Conservation (phyloP, 2,329 filamentous ascomycete genomes). For the Clarireedia sp. region DNA sequence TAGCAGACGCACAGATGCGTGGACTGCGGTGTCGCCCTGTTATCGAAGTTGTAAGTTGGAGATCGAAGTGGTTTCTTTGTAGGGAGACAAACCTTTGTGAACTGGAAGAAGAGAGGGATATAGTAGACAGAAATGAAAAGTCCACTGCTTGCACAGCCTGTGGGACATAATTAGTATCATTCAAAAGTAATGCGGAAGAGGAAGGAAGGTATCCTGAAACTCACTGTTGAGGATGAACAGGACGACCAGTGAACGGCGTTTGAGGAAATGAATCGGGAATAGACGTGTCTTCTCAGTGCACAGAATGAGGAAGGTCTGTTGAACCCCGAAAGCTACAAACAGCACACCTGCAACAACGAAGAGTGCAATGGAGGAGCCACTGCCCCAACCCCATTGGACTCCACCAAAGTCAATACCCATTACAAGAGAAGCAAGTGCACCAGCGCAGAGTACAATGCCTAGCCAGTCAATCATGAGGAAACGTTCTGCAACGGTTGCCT, state of each 20-base stretch:
- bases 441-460: conserved; percentile 20
- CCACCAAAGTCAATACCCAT: conserved; percentile 1
- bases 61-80: not conserved
- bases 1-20: conserved; percentile 28
- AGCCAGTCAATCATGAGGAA: conserved; percentile 27
- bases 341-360: conserved; percentile 37
- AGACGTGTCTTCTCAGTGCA: conserved; percentile 12
- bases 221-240: not conserved
- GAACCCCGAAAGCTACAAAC: conserved; percentile 6
- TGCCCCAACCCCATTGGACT: not conserved
- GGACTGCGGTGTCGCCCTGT: conserved; percentile 37
- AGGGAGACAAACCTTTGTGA: conserved; percentile 30
- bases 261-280: conserved; percentile 18
- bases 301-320: conserved; percentile 17
- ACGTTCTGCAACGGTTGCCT: not conserved
- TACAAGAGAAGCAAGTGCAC: conserved; percentile 14
- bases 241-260: not conserved
- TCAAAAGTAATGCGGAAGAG: not conserved
- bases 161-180: conserved; percentile 13
- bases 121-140: conserved; percentile 34
- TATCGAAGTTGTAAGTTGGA: not conserved
- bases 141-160: conserved; percentile 28
- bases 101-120: conserved; percentile 30
- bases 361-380: conserved; percentile 13
- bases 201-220: conserved; percentile 7